Base-by-base conservation (phyloP, 2,329 filamentous ascomycete species). In the Mollisiaceae sp. region DNA sequence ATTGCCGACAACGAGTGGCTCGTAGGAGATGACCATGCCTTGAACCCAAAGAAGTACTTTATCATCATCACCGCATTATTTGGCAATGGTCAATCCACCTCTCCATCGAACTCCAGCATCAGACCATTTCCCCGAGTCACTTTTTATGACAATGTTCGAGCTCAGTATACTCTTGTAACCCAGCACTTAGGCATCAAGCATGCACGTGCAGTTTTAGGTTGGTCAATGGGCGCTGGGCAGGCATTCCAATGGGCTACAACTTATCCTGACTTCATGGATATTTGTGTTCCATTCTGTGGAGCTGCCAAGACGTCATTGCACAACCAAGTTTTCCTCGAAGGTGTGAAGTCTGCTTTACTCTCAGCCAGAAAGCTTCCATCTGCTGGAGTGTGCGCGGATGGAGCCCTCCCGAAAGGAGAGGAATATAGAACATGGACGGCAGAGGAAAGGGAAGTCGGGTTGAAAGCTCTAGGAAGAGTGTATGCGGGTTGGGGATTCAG, bases 401-500 rank as follows among this genome's bases (percentile, higher is more conserved):
- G 82, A 35, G 65, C 80, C 0, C 74, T 80, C 6, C 73, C 75
- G 1, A 70, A 76, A 15, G 76, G 76, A 2, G 72, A 80, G 15
- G 76, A 80, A 47, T 77, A 81, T 66, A 75, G 80, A 14, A 72
- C 75, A 0, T 90, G 88, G 83, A 83, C 79, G 2, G 77, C 78
- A 0, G 80, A 85, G 59, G 83, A 89, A 68, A 84, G 76, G 57
- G 79, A 81, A 18, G 78, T 81, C 22, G 88, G 86, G 0, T 74
- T 94, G 47, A 93, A 89, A 72, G 91, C 91, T 0, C 85, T 94
- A 64, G 90, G 85, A 0, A 83, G 90, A 54, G 91, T 88, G 0
- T 95, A 95, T 77, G 91, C 91, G 1, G 91, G 91, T 0, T 95
- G 88, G 91, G 91, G 92, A 0, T 91, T 94, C 72, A 91, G 87